phyloP scores from a whole-genome alignment of 75 land plant species.

The Adiantum capillusveneris region DNA sequence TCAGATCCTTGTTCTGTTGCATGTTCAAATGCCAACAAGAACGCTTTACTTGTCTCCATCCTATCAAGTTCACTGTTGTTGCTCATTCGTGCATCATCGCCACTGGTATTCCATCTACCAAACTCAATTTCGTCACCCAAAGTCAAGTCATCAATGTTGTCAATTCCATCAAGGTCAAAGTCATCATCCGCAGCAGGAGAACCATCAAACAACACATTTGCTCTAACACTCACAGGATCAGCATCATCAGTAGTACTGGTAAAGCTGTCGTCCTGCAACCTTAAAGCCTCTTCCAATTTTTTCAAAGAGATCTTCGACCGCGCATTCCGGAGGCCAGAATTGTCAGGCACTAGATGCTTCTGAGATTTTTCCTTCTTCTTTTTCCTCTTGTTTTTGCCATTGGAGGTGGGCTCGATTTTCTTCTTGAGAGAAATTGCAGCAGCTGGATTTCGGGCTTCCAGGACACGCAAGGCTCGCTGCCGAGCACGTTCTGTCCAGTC shows the following conservation, averaged over 20 bases:
- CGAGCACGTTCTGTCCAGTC: conserved; percentile 5
- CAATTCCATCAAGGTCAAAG: background rate
- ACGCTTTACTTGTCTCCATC: conserved; percentile 6
- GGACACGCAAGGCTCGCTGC: background rate
- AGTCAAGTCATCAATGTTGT: background rate
- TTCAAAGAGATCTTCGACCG: background rate
- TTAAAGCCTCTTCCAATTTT: background rate
- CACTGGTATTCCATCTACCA: conserved; percentile 9
- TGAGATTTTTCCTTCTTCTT: background rate
- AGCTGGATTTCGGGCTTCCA: conserved; percentile 1
- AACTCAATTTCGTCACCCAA: conserved; percentile 9
- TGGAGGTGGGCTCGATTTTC: background rate
- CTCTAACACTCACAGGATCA: background rate
- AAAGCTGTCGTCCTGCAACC: background rate
- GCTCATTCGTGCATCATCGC: conserved; percentile 5
- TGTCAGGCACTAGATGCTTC: background rate
- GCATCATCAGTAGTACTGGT: background rate
- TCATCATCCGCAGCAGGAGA: background rate
- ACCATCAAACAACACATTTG: background rate
- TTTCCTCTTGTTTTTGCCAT: conserved; percentile 8
- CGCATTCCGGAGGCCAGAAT: background rate
- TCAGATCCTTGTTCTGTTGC: background rate
- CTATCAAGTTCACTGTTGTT: background rate
- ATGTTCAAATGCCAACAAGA: conserved; percentile 25
- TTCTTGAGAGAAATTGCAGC: background rate